Conservation (phyloP, 1,139 yeast genomes). For the Geotrichum cucujoidarum region DNA sequence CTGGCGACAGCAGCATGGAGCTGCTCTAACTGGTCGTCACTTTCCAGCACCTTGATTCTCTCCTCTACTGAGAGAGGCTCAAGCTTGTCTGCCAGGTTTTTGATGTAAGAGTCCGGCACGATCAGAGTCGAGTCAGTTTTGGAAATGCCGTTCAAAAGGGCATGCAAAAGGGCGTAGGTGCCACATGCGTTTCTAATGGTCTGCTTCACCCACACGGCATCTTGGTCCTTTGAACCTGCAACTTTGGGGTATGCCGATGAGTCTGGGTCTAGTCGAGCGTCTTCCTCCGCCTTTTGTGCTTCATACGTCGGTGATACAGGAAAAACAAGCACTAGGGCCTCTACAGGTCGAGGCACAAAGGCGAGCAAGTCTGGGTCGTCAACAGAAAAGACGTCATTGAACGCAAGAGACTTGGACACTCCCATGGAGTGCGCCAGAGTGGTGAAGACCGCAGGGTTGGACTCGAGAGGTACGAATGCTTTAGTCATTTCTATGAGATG, state of each 20-base stretch:
- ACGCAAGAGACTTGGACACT: conserved; percentile 52
- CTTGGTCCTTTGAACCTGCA: conserved; percentile 32
- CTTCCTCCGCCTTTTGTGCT: conserved; percentile 41
- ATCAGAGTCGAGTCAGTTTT: conserved; percentile 22
- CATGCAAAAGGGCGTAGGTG: conserved; percentile 77
- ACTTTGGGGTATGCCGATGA: conserved; percentile 29
- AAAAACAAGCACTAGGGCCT: conserved; percentile 69
- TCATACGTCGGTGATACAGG: conserved; percentile 70
- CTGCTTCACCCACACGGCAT: conserved; percentile 66
- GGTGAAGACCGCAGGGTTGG: conserved; percentile 84
- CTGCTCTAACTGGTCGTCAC: conserved; percentile 43
- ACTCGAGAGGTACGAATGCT: conserved; percentile 73
- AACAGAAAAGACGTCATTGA: conserved; percentile 78
- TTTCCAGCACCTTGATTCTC: conserved; percentile 47
- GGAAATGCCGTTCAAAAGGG: conserved; percentile 57
- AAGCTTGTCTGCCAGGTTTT: conserved; percentile 32
- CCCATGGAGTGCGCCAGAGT: conserved; percentile 66
- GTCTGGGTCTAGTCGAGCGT: conserved; percentile 25
- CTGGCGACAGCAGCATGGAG: conserved; percentile 57
- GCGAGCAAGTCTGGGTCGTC: conserved; percentile 73
- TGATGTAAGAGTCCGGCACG: conserved; percentile 32
- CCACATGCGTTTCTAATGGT: conserved; percentile 91
- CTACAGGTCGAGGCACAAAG: conserved; percentile 76
- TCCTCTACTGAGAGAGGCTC: conserved; percentile 36
- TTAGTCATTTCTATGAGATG: conserved; percentile 16